A percentile compares a stretch with the other conserved stretches of the same genome.
phyloP scores from a whole-genome alignment of 768 basidiomycete species.

The Nevesoporus exiguus region DNA sequence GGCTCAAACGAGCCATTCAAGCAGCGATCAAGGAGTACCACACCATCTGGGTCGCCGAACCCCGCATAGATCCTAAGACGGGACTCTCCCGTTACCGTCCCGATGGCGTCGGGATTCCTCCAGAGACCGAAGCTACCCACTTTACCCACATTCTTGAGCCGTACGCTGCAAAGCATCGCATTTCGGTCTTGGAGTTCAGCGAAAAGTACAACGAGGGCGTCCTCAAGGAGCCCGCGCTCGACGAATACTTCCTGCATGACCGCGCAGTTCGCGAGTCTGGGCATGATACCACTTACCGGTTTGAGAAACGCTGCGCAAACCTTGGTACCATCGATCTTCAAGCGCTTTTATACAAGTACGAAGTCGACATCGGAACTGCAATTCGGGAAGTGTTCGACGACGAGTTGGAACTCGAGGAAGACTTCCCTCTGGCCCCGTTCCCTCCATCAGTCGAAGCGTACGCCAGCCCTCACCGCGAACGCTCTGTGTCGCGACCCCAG shows the following conservation, averaged over 20 bases:
- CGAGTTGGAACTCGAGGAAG: slow-evolving; percentile 86
- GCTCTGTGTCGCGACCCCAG: slow-evolving; percentile 59
- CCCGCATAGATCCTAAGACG: slow-evolving; percentile 90
- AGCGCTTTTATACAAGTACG: slow-evolving; percentile 96
- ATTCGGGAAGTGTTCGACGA: slow-evolving; percentile 95
- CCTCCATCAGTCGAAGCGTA: slow-evolving; percentile 76
- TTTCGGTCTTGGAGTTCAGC: slow-evolving; percentile 94
- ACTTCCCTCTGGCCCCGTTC: slow-evolving; percentile 89
- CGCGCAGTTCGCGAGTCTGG: slow-evolving; percentile 95
- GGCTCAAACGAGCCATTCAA: slow-evolving; percentile 94
- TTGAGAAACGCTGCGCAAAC: slow-evolving; percentile 97
- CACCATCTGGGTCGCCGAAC: slow-evolving; percentile 93
- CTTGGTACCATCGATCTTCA: slow-evolving; percentile 96
- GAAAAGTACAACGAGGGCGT: slow-evolving; percentile 89
- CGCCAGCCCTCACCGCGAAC: slow-evolving; percentile 55
- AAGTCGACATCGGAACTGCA: slow-evolving; percentile 96
- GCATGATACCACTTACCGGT: slow-evolving; percentile 94
- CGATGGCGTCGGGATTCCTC: slow-evolving; percentile 92
- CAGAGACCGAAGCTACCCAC: slow-evolving; percentile 97
- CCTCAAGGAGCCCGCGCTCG: slow-evolving; percentile 81
- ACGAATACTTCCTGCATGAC: slow-evolving; percentile 98
- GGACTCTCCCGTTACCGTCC: slow-evolving; percentile 94
- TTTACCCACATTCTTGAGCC: slow-evolving; percentile 98
- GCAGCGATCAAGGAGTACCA: slow-evolving; percentile 99
- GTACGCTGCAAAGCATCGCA: slow-evolving; percentile 85